Evolutionary conservation across 2,329 filamentous ascomycete species (phyloP).

Genomic region (Pseudomassariella vexata): DNA sequence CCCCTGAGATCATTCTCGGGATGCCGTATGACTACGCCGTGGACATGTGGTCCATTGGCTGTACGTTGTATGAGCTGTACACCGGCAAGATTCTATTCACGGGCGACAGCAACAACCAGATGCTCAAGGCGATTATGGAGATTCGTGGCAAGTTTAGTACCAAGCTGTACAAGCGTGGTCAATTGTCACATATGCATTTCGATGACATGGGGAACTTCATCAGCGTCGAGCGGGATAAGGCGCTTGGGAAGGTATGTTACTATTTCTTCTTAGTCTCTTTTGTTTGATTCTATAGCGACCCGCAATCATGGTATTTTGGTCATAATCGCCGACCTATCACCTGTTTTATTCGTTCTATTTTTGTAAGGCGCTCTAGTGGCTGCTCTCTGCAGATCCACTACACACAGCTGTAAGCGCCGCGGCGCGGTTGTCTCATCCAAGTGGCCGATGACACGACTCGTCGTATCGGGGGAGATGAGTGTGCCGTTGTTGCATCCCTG

Average conservation of each 20-base stretch:
- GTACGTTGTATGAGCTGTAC: slow-evolving; percentile 93
- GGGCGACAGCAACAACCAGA: slow-evolving; percentile 94
- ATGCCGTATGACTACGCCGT: slow-evolving; percentile 92
- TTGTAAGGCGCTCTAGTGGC: slow-evolving; percentile 10
- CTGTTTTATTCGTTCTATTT: slow-evolving; percentile 14
- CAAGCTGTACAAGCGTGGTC: slow-evolving; percentile 80
- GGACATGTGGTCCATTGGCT: slow-evolving; percentile 97
- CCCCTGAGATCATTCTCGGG: slow-evolving; percentile 95
- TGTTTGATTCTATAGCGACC: slow-evolving; percentile 6
- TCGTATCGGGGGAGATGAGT: slow-evolving; percentile 9
- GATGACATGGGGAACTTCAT: slow-evolving; percentile 79
- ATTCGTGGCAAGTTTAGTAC: slow-evolving; percentile 86
- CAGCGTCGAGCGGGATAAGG: slow-evolving; percentile 79
- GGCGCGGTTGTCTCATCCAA: slow-evolving; percentile 23
- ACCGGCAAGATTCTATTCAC: slow-evolving; percentile 97
- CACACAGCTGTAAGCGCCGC: slow-evolving; percentile 21
- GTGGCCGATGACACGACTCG: slow-evolving; percentile 8
- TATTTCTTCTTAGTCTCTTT: slow-evolving; percentile 4
- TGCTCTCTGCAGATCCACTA: slow-evolving; percentile 4
- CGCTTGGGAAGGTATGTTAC: slow-evolving; percentile 68
- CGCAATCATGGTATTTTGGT: slow-evolving; percentile 6
- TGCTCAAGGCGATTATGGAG: slow-evolving; percentile 95
- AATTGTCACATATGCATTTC: slow-evolving; percentile 73
- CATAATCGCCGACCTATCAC: slow-evolving; percentile 7
- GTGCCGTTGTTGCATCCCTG: slow-evolving; percentile 6